Percentiles rank a stretch among this genome's conserved stretches.
Conservation (phyloP, 257 asterid species). For the Fraxinus quadrangulata region DNA sequence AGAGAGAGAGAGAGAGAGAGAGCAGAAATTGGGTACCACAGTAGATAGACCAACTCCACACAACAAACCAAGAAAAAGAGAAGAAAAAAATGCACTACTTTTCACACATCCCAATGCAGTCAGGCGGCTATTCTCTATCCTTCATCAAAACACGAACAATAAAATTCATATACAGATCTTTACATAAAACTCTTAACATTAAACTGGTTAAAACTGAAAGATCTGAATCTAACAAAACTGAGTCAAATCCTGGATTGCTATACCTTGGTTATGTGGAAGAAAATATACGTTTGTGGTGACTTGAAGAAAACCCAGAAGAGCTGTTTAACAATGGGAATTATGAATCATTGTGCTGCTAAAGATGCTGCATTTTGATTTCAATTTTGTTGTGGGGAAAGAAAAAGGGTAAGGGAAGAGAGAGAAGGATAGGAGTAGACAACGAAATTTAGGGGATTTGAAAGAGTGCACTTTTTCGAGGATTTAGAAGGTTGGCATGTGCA, state of each 20-base stretch:
- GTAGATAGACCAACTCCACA: constrained; percentile 3
- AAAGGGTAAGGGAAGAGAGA: not conserved
- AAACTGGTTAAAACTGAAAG: not conserved
- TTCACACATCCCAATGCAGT: constrained; percentile 2
- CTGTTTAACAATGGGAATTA: not conserved
- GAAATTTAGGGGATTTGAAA: not conserved
- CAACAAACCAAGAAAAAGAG: not conserved
- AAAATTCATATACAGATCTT: not conserved
- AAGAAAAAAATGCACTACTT: not conserved
- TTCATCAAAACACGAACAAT: not conserved
- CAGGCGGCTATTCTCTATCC: not conserved
- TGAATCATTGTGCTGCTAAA: not conserved
- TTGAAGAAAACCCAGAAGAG: not conserved
- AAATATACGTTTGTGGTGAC: not conserved
- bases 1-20: not conserved
- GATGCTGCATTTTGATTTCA: not conserved
- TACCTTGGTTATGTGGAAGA: not conserved
- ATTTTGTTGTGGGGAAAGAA: not conserved
- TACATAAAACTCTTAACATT: not conserved
- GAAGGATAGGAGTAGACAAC: not conserved
- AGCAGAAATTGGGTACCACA: not conserved
- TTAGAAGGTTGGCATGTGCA: not conserved
- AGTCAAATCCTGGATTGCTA: not conserved
- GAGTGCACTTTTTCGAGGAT: not conserved
- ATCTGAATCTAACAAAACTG: constrained; percentile 4